Evolutionary conservation across 495 filamentous ascomycete species (phyloP), one percentile per base, ranked within the genome.

Genomic region (Glarea lozoyensis): DNA sequence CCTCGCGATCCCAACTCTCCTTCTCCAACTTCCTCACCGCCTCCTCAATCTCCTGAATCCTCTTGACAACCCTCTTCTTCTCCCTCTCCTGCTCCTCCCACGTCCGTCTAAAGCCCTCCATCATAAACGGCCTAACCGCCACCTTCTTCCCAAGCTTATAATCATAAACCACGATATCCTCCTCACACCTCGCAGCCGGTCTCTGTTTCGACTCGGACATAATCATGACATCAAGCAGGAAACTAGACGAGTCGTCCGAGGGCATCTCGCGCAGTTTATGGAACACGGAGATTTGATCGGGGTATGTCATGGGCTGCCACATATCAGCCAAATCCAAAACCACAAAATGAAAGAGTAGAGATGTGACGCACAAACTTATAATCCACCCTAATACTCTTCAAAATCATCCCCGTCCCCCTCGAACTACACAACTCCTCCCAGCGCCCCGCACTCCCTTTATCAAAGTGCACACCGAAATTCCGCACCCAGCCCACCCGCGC

Each of bases 91-190:
- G 90, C 48, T 77, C 47, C 46, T 62, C 54, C 58, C 76, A 88
- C 7, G 81, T 83, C 25, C 72, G 54, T 37, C 67, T 60, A 45
- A 96, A 85, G 34, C 78, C 65, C 1, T 75, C 65, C 29, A 77
- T 53, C 65, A 90, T 75, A 49, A 86, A 96, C 0, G 61, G 59
- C 27, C 76, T 77, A 48, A 94, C 64, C 29, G 68, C 51, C 0
- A 68, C 64, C 57, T 80, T 84, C 33, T 61, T 60, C 15, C 66
- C 74, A 12, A 58, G 59, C 34, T 60, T 65, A 60, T 96, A 96
- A 62, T 96, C 84, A 62, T 94, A 96, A 0, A 87, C 65, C 2
- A 90, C 82, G 37, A 87, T 76, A 50, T 93, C 86, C 64, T 96
- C 92, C 13, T 78, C 63, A 43, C 86, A 84, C 27, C 79, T 63